Conservation (phyloP, 1,284 basidiomycete genomes). For the Trametes hirsuta region DNA sequence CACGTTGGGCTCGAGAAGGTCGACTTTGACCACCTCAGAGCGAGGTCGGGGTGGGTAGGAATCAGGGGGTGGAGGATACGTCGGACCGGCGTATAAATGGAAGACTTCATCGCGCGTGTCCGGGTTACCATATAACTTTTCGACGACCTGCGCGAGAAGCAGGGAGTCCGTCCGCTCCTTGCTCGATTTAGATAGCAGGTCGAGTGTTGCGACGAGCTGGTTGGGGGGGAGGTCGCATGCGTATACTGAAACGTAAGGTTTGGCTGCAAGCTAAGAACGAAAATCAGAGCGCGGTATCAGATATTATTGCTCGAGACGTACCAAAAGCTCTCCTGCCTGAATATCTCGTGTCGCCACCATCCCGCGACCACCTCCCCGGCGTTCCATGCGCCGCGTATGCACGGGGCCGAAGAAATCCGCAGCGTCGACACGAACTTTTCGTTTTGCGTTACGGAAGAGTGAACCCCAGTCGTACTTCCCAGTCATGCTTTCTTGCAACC, state of each 20-base stretch:
- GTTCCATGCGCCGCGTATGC: slow-evolving; percentile 11
- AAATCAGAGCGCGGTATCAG: background rate
- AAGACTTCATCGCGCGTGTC: slow-evolving; percentile 22
- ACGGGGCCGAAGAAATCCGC: slow-evolving; percentile 25
- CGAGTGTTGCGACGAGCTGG: slow-evolving; percentile 12
- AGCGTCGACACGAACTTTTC: slow-evolving; percentile 20
- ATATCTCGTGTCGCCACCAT: slow-evolving; percentile 19
- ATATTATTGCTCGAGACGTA: background rate
- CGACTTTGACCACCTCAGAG: slow-evolving; percentile 1
- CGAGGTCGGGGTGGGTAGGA: slow-evolving; percentile 13
- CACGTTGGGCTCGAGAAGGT: slow-evolving; percentile 15
- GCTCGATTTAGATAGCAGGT: slow-evolving; percentile 16
- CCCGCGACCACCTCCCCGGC: slow-evolving; percentile 27
- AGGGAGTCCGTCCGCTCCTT: slow-evolving; percentile 15
- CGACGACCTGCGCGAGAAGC: slow-evolving; percentile 12
- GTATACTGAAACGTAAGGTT: slow-evolving; percentile 23
- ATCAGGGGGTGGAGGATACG: slow-evolving; percentile 21
- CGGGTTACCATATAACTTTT: slow-evolving; percentile 28
- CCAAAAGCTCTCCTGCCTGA: slow-evolving; percentile 23
- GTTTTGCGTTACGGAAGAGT: slow-evolving; percentile 17
- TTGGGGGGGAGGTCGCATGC: slow-evolving; percentile 10
- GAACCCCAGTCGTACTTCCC: slow-evolving; percentile 25
- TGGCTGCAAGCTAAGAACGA: slow-evolving; percentile 22
- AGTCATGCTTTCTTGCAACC: slow-evolving; percentile 12
- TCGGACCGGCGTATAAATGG: slow-evolving; percentile 25